These are phyloP conservation scores for Penicillium steckii DNA, from an alignment of 495 filamentous ascomycete species.

Conservation along the genomic window DNA sequence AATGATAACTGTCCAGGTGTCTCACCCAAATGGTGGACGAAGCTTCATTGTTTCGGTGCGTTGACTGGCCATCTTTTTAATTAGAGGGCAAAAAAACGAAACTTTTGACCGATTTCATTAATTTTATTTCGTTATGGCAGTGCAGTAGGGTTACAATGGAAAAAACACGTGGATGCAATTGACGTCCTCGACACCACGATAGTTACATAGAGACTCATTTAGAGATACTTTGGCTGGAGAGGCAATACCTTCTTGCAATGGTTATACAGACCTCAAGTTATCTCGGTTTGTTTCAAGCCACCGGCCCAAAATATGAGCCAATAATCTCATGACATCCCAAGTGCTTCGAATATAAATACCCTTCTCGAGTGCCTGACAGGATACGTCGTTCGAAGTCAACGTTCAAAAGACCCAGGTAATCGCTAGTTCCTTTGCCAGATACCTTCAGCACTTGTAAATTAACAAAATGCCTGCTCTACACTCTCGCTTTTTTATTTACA, in stretches of 20 bases:
- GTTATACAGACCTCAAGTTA: not conserved
- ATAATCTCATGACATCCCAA: not conserved
- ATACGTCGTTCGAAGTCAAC: not conserved
- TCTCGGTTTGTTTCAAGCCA: not conserved
- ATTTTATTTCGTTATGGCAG: too few relatives aligned
- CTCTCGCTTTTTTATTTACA: constrained; percentile 6
- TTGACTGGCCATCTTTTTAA: too few relatives aligned
- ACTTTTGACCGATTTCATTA: too few relatives aligned
- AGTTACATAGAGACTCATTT: not conserved
- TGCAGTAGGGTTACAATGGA: not conserved
- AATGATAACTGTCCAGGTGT: not conserved
- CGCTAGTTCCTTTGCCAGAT: not conserved
- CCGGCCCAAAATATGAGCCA: not conserved
- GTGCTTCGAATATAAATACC: not conserved
- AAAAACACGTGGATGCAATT: not conserved
- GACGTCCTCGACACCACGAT: not conserved
- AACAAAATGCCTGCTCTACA: constrained; percentile 11
- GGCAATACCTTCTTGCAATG: not conserved
- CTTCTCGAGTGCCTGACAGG: not conserved
- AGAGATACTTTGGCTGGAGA: not conserved
- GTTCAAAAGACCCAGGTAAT: not conserved
- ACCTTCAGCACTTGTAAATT: too few relatives aligned
- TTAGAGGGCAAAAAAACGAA: too few relatives aligned
- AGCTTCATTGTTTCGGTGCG: too few relatives aligned
- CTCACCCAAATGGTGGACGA: too few relatives aligned